These are phyloP conservation scores for Alternaria ethzedia DNA, from an alignment of 2,329 filamentous ascomycete genomes.

Conservation along the genomic window DNA sequence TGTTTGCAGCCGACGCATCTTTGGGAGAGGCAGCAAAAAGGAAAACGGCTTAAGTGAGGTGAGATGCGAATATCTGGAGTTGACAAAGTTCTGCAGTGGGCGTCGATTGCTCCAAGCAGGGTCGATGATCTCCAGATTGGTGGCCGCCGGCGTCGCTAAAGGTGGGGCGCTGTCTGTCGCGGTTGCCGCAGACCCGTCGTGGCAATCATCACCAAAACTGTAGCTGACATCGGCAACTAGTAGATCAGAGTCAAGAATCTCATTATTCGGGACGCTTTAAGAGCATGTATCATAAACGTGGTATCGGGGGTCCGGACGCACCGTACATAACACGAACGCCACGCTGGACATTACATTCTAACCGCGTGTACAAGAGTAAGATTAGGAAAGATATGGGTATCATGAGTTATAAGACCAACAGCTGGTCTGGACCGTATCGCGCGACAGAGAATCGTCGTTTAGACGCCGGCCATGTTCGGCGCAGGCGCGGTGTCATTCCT, in stretches of 20 bases:
- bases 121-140: background rate
- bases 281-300: background rate
- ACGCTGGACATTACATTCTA: conserved; percentile 8
- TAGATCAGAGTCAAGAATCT: background rate
- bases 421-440: background rate
- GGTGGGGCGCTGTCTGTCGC: background rate
- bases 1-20: too few relatives aligned
- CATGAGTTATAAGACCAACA: background rate
- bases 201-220: background rate
- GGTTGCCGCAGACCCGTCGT: background rate
- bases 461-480: conserved; percentile 50
- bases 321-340: conserved; percentile 3
- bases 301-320: background rate
- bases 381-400: conserved; percentile 10
- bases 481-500: conserved; percentile 39
- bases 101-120: background rate
- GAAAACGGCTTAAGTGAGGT: background rate
- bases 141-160: background rate
- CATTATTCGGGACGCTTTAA: background rate
- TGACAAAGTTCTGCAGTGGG: background rate
- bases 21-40: background rate
- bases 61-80: background rate
- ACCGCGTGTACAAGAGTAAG: background rate
- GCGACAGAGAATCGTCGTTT: conserved; percentile 4
- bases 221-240: background rate